Evolutionary conservation across 495 filamentous ascomycete genomes (phyloP).

Genomic region (Podospora pseudoanserina): DNA sequence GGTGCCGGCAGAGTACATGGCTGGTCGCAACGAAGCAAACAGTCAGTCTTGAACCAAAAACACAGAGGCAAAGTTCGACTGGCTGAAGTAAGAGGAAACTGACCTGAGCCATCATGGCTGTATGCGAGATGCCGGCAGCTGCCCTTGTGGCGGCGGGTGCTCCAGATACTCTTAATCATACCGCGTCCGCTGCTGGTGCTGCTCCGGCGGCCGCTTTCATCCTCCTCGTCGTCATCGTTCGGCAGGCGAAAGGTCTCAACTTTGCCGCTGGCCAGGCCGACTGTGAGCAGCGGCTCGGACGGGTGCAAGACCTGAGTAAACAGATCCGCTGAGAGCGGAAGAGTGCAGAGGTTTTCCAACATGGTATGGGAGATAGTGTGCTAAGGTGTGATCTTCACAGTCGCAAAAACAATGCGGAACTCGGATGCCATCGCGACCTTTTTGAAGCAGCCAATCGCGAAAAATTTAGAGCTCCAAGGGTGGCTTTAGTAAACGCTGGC

Average conservation of each 20-base stretch:
- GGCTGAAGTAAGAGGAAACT: conserved; percentile 13
- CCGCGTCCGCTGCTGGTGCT: conserved; percentile 61
- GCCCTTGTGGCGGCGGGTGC: conserved; percentile 84
- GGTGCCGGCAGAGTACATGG: conserved; percentile 82
- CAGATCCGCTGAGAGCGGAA: conserved; percentile 80
- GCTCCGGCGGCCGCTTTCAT: conserved; percentile 33
- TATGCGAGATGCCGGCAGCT: conserved; percentile 80
- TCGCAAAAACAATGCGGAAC: not conserved
- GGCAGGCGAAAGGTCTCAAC: conserved; percentile 84
- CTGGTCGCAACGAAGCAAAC: conserved; percentile 28
- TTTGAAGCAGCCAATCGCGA: conserved; percentile 9
- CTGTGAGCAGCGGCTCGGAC: conserved; percentile 72
- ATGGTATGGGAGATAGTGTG: conserved; percentile 24
- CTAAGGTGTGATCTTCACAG: not conserved
- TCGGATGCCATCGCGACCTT: not conserved
- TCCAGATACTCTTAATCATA: conserved; percentile 79
- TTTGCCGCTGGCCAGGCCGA: conserved; percentile 80
- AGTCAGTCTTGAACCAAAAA: conserved; percentile 16
- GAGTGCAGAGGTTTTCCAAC: conserved; percentile 86
- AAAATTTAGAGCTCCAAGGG: conserved; percentile 11
- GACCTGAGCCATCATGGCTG: conserved; percentile 65
- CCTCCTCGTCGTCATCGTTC: conserved; percentile 45
- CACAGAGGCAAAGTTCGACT: not conserved
- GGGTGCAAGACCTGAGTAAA: conserved; percentile 89
- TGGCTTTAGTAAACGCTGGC: not conserved